A percentile compares a stretch with the other conserved stretches of the same genome.
phyloP scores from a whole-genome alignment of 805 yeast genomes.

The Citeromyces nyonsensis region DNA sequence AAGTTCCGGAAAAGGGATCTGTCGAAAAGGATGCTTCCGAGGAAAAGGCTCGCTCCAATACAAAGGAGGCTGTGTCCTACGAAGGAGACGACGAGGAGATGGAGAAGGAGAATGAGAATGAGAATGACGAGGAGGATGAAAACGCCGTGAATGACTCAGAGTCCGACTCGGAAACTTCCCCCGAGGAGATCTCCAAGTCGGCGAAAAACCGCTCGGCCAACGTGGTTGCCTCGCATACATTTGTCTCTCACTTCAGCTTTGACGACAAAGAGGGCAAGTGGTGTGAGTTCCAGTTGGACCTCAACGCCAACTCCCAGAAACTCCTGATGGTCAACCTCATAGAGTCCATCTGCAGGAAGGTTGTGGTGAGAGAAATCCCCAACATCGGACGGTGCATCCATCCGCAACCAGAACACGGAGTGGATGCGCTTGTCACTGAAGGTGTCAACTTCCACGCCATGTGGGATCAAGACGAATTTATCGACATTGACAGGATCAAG shows the following conservation, averaged over 20 bases:
- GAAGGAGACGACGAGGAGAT: slow-evolving; percentile 92
- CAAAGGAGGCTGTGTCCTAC: slow-evolving; percentile 80
- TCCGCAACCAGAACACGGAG: slow-evolving; percentile 51
- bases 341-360: slow-evolving; percentile 79
- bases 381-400: slow-evolving; percentile 86
- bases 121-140: slow-evolving; percentile 37
- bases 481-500: slow-evolving; percentile 76
- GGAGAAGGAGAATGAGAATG: slow-evolving; percentile 76
- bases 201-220: slow-evolving; percentile 82
- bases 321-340: slow-evolving; percentile 93
- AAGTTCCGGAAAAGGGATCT: slow-evolving; percentile 15
- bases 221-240: slow-evolving; percentile 56
- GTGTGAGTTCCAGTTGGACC: slow-evolving; percentile 82
- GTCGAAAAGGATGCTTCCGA: slow-evolving; percentile 35
- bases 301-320: slow-evolving; percentile 79
- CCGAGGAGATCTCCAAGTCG: slow-evolving; percentile 26
- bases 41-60: slow-evolving; percentile 41
- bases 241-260: slow-evolving; percentile 70
- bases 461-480: slow-evolving; percentile 95
- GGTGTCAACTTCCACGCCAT: slow-evolving; percentile 95
- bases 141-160: slow-evolving; percentile 10
- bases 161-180: slow-evolving; percentile 5
- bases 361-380: slow-evolving; percentile 87
- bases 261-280: slow-evolving; percentile 82
- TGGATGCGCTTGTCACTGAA: slow-evolving; percentile 79